Evolutionary conservation across 2,329 filamentous ascomycete species (phyloP), one percentile per base, ranked within the genome.

Genomic region (Ophiostoma angusticollis): DNA sequence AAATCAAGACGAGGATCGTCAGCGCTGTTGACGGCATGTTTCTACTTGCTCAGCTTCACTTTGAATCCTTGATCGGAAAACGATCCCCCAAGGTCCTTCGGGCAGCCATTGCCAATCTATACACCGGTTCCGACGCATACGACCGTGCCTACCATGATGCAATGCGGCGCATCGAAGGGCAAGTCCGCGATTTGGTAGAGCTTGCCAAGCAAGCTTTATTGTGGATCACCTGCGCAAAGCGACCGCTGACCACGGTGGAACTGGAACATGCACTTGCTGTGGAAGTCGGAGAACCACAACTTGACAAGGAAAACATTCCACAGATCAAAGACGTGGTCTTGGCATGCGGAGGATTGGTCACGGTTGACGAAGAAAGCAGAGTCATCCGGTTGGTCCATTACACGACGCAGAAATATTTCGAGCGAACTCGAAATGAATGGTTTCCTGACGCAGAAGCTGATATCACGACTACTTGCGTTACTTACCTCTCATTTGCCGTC

Each of bases 371-470:
- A 22, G 25, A 31, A 18, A 25, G 27, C n/a, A 14, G 9, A 2
- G 25, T 25, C 28, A 31, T 37, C 18, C 35, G 35, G 9, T 16
- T 37, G 2, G 19, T 37, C n/a, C 35, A 37, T 28, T 31, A 37
- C n/a, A 37, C 35, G 14, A 31, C 35, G 5, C 27, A 37, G 16
- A 2, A 31, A 25, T 37, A 31, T 19, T 24, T 37, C 12, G 35
- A 37, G 33, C 32, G 23, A 9, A 37, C 23, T 3, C 17, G 13
- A 16, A 23, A 9, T 11, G 23, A 27, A 5, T 28, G 18, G 19
- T 31, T 24, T 23, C 28, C 19, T 4, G 16, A 31, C 28, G 27
- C 35, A 14, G 16, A 28, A 19, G 16, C 33, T 11, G 24, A 27
- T 18, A 35, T 35, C 16, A 35, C 33, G 24, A 21, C 23, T 3